Percentiles rank a stretch among this genome's conserved stretches.
Evolutionary conservation across 805 yeast genomes (phyloP).

Genomic region (Schizosaccharomyces cryophilus): DNA sequence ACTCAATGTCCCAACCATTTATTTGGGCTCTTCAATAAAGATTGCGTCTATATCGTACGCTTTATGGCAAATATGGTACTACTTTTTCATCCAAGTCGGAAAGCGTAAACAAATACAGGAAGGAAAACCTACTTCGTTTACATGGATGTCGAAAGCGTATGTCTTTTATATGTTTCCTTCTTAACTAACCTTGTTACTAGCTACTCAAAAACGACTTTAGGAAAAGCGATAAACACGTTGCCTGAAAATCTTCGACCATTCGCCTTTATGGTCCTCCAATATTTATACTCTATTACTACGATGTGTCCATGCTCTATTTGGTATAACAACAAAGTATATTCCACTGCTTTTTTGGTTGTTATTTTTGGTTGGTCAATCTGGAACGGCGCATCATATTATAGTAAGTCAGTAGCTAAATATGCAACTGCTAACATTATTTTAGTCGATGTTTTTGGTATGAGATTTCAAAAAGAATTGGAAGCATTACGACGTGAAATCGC

Average conservation of each 20-base stretch:
- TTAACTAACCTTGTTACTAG: not conserved
- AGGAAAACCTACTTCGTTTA: slow-evolving; percentile 73
- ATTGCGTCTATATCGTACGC: slow-evolving; percentile 66
- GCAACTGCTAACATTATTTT: not conserved
- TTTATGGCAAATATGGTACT: slow-evolving; percentile 75
- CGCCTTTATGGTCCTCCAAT: slow-evolving; percentile 69
- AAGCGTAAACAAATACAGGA: slow-evolving; percentile 57
- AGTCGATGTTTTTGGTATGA: slow-evolving; percentile 70
- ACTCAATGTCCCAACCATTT: slow-evolving; percentile 42
- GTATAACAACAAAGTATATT: slow-evolving; percentile 43
- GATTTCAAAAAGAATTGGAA: slow-evolving; percentile 64
- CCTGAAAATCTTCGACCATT: slow-evolving; percentile 73
- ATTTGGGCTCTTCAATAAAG: slow-evolving; percentile 39
- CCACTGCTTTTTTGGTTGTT: slow-evolving; percentile 38
- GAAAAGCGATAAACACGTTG: slow-evolving; percentile 51
- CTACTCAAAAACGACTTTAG: slow-evolving; percentile 35
- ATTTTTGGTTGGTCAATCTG: slow-evolving; percentile 65
- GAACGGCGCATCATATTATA: slow-evolving; percentile 83
- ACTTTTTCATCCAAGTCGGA: slow-evolving; percentile 69
- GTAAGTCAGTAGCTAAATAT: not conserved
- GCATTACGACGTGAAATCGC: slow-evolving; percentile 48
- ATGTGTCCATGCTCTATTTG: slow-evolving; percentile 82
- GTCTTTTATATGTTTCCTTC: not conserved
- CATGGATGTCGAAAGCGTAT: slow-evolving; percentile 39
- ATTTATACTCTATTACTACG: slow-evolving; percentile 59